Evolutionary conservation across 2,329 filamentous ascomycete species (phyloP), one percentile per base, ranked within the genome.

Genomic region (Ophiognomonia clavigignenti-juglandacearum): DNA sequence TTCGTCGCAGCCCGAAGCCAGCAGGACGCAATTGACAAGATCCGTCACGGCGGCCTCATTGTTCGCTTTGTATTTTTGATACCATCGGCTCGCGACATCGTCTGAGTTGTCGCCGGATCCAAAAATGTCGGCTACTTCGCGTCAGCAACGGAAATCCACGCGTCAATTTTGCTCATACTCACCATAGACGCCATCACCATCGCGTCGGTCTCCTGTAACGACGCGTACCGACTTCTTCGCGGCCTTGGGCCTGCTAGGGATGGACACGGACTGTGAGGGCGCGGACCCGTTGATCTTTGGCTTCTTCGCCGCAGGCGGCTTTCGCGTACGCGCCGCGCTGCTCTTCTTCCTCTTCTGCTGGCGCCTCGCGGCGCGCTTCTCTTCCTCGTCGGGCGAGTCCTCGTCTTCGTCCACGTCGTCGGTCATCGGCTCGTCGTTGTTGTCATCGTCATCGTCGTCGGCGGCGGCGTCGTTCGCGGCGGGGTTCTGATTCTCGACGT

Each of bases 1-100:
- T 45, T 88, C 74, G 45, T 88, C 81, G 63, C 91, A 95, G 24
- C 93, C 93, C 16, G 91, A 82, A 53, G 87, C 78, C 58, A 80
- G 77, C 31, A 86, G 66, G 29, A 85, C 75, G 54, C 82, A 83
- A 64, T 85, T 86, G 56, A 86, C 75, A 45, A 86, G 67, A 40
- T 85, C 80, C 14, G 75, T 73, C 53, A 85, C 67, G 10, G 80
- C 79, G 23, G 64, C 68, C 14, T 73, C 69, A 51, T 74, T 70
- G 56, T 83, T 72, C 6, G 66, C 65, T 53, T 72, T 70, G 58
- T 83, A 85, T 50, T 72, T 73, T 48, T 72, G 68, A 50, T 82
- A 71, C 80, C 82, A 86, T 45, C 77, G 71, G 43, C 74, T 72
- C 19, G 80, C 79, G 45, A 84, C 75, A 48, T 77, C 71, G 46